phyloP scores from a whole-genome alignment of 108 stramenopile species.

The Cyclostephanos invisitatus region DNA sequence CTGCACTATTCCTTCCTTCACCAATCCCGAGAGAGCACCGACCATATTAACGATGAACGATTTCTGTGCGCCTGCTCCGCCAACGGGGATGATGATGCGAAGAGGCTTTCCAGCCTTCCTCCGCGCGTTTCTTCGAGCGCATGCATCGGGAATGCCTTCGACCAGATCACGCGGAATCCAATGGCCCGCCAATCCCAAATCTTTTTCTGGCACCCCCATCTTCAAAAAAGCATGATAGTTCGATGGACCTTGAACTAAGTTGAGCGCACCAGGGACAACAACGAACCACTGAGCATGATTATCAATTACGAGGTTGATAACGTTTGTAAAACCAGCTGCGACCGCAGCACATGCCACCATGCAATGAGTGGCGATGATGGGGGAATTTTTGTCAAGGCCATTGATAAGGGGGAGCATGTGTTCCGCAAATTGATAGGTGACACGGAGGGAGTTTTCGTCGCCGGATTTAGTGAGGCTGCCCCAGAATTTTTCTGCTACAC shows the following conservation, averaged over 20 bases:
- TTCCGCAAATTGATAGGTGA: slow-evolving; percentile 75
- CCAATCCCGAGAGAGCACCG: slow-evolving; percentile 53
- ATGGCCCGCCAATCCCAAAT: slow-evolving; percentile 75
- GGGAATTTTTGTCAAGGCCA: slow-evolving; percentile 77
- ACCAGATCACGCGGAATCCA: slow-evolving; percentile 88
- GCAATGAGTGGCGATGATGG: slow-evolving; percentile 89
- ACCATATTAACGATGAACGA: slow-evolving; percentile 82
- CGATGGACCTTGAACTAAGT: slow-evolving; percentile 86
- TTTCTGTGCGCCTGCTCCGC: slow-evolving; percentile 91
- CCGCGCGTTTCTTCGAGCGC: slow-evolving; percentile 63
- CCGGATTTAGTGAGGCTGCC: slow-evolving; percentile 79
- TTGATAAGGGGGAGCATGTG: slow-evolving; percentile 80
- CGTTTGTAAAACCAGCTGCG: slow-evolving; percentile 88
- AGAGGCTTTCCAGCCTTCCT: slow-evolving; percentile 64
- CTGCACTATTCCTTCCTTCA: slow-evolving; percentile 74
- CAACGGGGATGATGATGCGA: slow-evolving; percentile 87
- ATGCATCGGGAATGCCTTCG: slow-evolving; percentile 68
- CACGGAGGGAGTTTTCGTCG: slow-evolving; percentile 86
- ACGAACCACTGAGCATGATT: slow-evolving; percentile 93
- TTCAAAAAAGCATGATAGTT: slow-evolving; percentile 83
- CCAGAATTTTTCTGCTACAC: slow-evolving; percentile 79
- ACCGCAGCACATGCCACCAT: slow-evolving; percentile 82
- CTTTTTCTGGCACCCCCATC: slow-evolving; percentile 73
- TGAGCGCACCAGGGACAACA: slow-evolving; percentile 85
- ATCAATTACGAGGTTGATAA: slow-evolving; percentile 90